phyloP scores from a whole-genome alignment of 1,284 basidiomycete genomes.

The Cryptococcus sp. region DNA sequence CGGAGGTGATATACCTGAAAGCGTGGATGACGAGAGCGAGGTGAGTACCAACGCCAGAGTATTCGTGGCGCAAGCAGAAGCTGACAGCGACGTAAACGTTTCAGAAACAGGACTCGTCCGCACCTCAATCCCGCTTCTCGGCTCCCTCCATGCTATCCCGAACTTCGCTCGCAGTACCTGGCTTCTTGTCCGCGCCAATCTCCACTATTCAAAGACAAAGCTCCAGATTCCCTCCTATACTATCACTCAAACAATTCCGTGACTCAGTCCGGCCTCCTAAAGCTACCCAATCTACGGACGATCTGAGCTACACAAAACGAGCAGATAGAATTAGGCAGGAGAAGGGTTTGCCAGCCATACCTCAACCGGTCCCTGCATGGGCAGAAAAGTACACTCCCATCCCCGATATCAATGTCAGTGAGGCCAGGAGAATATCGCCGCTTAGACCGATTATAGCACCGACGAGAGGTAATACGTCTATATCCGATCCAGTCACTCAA shows the following conservation, averaged over 20 bases:
- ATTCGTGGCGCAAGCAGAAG: not conserved
- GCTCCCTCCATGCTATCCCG: constrained; percentile 16
- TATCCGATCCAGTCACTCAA: too few relatives aligned
- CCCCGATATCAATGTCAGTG: not conserved
- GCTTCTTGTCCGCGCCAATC: constrained; percentile 11
- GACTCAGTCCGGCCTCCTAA: not conserved
- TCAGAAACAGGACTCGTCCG: not conserved
- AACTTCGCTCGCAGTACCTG: constrained; percentile 8
- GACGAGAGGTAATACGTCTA: too few relatives aligned
- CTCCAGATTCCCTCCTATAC: constrained; percentile 1
- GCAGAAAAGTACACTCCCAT: constrained; percentile 15
- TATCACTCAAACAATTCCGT: constrained; percentile 6
- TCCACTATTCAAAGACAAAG: constrained; percentile 6
- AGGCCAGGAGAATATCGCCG: constrained; percentile 3
- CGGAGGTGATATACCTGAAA: constrained; percentile 23
- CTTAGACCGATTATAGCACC: not conserved
- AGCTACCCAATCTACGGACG: not conserved
- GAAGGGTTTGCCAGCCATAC: not conserved
- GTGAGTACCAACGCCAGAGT: not conserved
- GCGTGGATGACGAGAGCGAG: not conserved
- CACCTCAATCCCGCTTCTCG: constrained; percentile 16
- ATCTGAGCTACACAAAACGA: too few relatives aligned
- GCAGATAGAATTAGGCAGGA: too few relatives aligned
- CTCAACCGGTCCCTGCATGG: constrained; percentile 7
- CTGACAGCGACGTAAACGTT: not conserved